Evolutionary conservation across 202 grass and related monocot species (phyloP), one percentile per base, ranked within the genome.

Genomic region (Brachypodium distachyon): DNA sequence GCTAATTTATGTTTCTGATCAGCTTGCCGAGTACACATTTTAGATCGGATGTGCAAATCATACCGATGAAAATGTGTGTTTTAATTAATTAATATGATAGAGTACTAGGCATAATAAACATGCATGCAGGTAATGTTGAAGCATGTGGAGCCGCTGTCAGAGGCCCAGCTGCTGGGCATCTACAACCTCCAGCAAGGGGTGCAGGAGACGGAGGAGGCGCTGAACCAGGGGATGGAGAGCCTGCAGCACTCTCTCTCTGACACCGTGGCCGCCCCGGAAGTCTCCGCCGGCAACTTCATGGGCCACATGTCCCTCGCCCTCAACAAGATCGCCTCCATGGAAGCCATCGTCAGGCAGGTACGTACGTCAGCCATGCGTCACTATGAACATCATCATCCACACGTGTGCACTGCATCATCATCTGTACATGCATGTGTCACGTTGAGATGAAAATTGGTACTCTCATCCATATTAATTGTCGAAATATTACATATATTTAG

Each of bases 151-250:
- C 85, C 77, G 0, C 59, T 89, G 62, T 84, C 87, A 2, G 90
- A 97, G 80, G 85, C 82, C n/a, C 93, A 97, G 75, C 55, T 93
- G 11, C 55, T 92, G 48, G 87, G 85, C 61, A 88, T 93, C 54
- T 86, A 72, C 68, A 72, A 81, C 4, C 73, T 97, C 22, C 93
- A 97, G 63, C 93, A 88, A 43, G 80, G 80, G 31, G 52, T 85
- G 49, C 85, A 97, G 23, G 90, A 82, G 65, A 49, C 85, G 41
- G 93, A 97, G 44, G 87, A 88, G 44, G 54, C 77, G 9, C 78
- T 97, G 10, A 93, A 65, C 83, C 73, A 75, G 10, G 86, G 58
- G 16, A 72, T 90, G 17, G 77, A 82, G 37, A 78, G 73, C 12
- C 76, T 86, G 22, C 86, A 87, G 64, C 76, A 59, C 17, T 89